Percentiles rank a stretch among this genome's conserved stretches.
These are phyloP conservation scores for Samsoniella hepiali DNA, from an alignment of 2,329 filamentous ascomycete species.

Conservation along the genomic window DNA sequence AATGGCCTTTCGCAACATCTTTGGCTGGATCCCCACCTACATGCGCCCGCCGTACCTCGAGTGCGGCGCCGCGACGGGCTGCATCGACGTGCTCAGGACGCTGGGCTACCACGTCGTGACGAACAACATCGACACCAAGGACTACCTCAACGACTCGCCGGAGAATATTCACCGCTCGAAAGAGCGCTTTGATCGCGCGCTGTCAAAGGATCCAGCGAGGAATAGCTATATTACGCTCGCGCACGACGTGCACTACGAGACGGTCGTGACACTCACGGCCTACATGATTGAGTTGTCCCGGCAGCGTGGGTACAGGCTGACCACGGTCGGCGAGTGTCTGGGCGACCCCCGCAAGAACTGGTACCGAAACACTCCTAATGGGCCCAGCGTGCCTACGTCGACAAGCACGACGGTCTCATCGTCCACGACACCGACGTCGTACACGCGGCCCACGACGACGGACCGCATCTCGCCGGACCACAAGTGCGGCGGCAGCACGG, in stretches of 20 bases:
- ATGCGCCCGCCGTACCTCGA: conserved; percentile 46
- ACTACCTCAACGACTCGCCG: conserved; percentile 52
- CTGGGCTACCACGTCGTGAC: conserved; percentile 56
- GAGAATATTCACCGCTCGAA: conserved; percentile 48
- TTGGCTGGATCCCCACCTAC: conserved; percentile 41
- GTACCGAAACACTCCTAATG: conserved; percentile 42
- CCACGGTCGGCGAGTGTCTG: conserved; percentile 57
- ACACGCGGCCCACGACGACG: conserved; percentile 23
- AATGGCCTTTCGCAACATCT: conserved; percentile 41
- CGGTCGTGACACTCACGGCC: conserved; percentile 39
- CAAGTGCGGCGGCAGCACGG: conserved; percentile 34
- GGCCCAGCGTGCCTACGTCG: conserved; percentile 19
- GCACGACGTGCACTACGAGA: conserved; percentile 50
- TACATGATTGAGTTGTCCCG: conserved; percentile 43
- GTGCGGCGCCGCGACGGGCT: conserved; percentile 40
- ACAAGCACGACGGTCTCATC: conserved; percentile 20
- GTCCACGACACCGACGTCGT: conserved; percentile 18
- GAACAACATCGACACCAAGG: conserved; percentile 59
- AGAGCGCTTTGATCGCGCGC: conserved; percentile 32
- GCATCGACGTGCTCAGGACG: conserved; percentile 32
- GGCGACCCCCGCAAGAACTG: conserved; percentile 49
- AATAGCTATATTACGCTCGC: conserved; percentile 50
- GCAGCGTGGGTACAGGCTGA: conserved; percentile 42
- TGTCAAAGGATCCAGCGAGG: conserved; percentile 31
- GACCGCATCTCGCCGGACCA: conserved; percentile 33